These are phyloP conservation scores for Pyrenophora graminea DNA, from an alignment of 2,329 filamentous ascomycete genomes.

Conservation along the genomic window DNA sequence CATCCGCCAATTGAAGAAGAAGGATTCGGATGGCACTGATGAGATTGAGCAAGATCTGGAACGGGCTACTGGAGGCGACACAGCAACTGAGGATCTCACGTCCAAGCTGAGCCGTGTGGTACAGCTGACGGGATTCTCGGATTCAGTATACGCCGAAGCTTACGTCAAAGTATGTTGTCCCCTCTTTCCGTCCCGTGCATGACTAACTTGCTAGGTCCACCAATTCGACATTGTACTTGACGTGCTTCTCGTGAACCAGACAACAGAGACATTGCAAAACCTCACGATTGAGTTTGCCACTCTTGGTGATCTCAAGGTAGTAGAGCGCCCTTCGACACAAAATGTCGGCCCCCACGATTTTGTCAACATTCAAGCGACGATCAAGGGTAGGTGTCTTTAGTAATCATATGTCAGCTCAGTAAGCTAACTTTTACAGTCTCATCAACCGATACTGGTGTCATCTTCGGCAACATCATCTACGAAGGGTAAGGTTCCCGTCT, in stretches of 20 bases:
- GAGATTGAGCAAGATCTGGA: slow-evolving; percentile 89
- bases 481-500: slow-evolving; percentile 62
- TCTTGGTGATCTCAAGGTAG: slow-evolving; percentile 94
- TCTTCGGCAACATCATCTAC: slow-evolving; percentile 98
- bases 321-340: slow-evolving; percentile 93
- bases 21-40: slow-evolving; percentile 76
- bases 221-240: slow-evolving; percentile 98
- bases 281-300: slow-evolving; percentile 98
- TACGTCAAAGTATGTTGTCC: slow-evolving; percentile 75
- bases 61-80: slow-evolving; percentile 90
- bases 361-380: slow-evolving; percentile 96
- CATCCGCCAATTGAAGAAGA: slow-evolving; percentile 91
- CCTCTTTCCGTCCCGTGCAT: neutral
- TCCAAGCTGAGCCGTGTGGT: slow-evolving; percentile 96
- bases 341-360: slow-evolving; percentile 96
- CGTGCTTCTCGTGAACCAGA: slow-evolving; percentile 96
- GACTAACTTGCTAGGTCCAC: slow-evolving; percentile 60
- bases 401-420: slow-evolving; percentile 32
- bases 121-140: slow-evolving; percentile 96
- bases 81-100: slow-evolving; percentile 79
- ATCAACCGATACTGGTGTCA: slow-evolving; percentile 96
- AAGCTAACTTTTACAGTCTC: slow-evolving; percentile 63
- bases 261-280: slow-evolving; percentile 93
- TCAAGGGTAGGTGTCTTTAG: slow-evolving; percentile 77
- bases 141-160: slow-evolving; percentile 97